Percentiles rank a stretch among this genome's conserved stretches.
These are phyloP conservation scores for Tuber borchii DNA, from an alignment of 495 filamentous ascomycete species.

Conservation along the genomic window DNA sequence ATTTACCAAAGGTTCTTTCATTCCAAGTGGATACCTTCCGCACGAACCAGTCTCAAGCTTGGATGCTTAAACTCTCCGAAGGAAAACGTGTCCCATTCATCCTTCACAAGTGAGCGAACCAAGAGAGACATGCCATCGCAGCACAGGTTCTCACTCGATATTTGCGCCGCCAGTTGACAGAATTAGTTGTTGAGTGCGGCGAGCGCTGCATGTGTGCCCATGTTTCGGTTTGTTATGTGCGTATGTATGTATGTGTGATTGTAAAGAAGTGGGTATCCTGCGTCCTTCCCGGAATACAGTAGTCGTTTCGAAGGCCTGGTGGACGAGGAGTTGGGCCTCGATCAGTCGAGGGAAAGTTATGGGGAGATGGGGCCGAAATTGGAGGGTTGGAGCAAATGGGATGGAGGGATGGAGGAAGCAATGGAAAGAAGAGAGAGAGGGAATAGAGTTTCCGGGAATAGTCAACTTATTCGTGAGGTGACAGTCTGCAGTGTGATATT, in stretches of 20 bases:
- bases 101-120: neutral
- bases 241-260: neutral
- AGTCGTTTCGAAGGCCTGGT: neutral
- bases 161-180: neutral
- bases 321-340: neutral
- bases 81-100: neutral
- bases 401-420: neutral
- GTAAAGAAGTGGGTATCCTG: neutral
- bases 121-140: neutral
- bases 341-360: neutral
- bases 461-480: neutral
- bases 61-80: neutral
- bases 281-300: neutral
- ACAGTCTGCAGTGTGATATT: neutral
- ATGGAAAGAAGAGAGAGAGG: neutral
- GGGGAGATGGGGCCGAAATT: neutral
- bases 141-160: slow-evolving; percentile 1
- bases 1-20: neutral
- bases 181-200: neutral
- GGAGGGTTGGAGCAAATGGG: neutral
- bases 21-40: neutral
- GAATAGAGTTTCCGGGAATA: neutral
- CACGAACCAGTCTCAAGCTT: neutral
- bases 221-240: neutral
- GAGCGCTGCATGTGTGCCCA: neutral